These are phyloP conservation scores for Termitomyces sp. DNA, from an alignment of 768 basidiomycete species.

Conservation along the genomic window DNA sequence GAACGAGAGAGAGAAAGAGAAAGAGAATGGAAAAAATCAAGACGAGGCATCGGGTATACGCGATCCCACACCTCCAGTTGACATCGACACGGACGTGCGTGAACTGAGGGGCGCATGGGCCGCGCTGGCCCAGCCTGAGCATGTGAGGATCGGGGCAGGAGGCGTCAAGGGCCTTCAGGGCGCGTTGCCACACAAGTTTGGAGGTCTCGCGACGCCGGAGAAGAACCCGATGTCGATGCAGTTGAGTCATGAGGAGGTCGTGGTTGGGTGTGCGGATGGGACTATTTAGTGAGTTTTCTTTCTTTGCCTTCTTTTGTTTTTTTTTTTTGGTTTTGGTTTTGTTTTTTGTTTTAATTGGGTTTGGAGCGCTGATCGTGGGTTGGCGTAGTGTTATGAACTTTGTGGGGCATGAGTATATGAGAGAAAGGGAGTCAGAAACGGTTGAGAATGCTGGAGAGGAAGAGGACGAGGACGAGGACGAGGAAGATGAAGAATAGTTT, in stretches of 20 bases:
- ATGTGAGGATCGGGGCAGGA: constrained; percentile 24
- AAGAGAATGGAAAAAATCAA: constrained; percentile 8
- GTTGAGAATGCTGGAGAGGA: neutral
- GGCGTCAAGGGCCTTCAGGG: constrained; percentile 58
- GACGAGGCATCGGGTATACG: constrained; percentile 12
- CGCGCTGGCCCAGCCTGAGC: constrained; percentile 31
- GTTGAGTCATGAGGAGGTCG: constrained; percentile 85
- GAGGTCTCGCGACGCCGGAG: constrained; percentile 79
- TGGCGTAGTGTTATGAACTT: constrained; percentile 29
- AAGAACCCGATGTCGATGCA: constrained; percentile 97
- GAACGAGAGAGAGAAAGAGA: constrained; percentile 7
- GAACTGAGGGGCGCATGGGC: constrained; percentile 74
- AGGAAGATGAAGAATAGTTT: neutral
- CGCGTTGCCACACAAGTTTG: constrained; percentile 60
- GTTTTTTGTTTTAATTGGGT: constrained; percentile 15
- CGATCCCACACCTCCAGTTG: constrained; percentile 33
- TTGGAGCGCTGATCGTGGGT: neutral
- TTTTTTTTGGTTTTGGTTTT: constrained; percentile 16
- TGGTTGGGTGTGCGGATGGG: constrained; percentile 87
- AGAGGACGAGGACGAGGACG: neutral
- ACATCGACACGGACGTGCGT: constrained; percentile 62
- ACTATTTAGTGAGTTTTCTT: constrained; percentile 75
- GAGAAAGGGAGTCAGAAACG: constrained; percentile 3
- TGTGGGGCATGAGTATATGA: constrained; percentile 30
- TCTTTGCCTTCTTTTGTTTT: neutral